Evolutionary conservation across 805 yeast genomes (phyloP), one percentile per base, ranked within the genome.

Genomic region (Ogataea paradorogensis): DNA sequence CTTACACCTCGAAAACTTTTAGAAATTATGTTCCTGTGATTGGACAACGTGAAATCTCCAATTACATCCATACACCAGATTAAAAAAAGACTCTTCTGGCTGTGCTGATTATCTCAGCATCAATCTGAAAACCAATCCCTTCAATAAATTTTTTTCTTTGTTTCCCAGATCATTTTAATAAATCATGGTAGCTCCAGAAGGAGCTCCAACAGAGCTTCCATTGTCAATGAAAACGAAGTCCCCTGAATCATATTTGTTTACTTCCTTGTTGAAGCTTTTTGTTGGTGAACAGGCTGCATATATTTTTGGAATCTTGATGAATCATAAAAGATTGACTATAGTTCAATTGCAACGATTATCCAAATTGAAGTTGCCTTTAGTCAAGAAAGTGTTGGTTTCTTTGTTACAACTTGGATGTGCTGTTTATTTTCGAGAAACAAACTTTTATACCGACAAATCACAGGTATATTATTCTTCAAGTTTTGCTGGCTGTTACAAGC

Each of bases 331-430:
- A 44, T 63, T 81, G 25, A 71, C 77, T 0, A 69, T 81, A 2
- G 60, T 59, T 16, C 88, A 84, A 34, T 50, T 89, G 15, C 59
- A 72, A 30, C 57, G 62, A 20, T 62, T 64, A 36, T 66, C 82
- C 2, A 61, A 65, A 7, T 56, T 84, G 34, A 73, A 82, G 1
- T 38, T 66, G 0, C 59, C 73, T 10, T 62, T 73, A 10, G 76
- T 86, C 14, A 80, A 80, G 48, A 74, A 82, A 24, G 70, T 84
- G 0, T 66, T 91, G 30, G 95, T 86, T 4, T 76, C 90, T 7
- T 65, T 91, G 52, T 70, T 90, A 28, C 96, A 91, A 61, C 67
- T 87, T 46, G 77, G 84, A 43, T 84, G 95, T 59, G 80, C 86
- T 8, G 73, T 73, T 16, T 78, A 78, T 53, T 48, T 40, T 26